phyloP scores from a whole-genome alignment of 768 basidiomycete species.

The Antrodiella citrinella region DNA sequence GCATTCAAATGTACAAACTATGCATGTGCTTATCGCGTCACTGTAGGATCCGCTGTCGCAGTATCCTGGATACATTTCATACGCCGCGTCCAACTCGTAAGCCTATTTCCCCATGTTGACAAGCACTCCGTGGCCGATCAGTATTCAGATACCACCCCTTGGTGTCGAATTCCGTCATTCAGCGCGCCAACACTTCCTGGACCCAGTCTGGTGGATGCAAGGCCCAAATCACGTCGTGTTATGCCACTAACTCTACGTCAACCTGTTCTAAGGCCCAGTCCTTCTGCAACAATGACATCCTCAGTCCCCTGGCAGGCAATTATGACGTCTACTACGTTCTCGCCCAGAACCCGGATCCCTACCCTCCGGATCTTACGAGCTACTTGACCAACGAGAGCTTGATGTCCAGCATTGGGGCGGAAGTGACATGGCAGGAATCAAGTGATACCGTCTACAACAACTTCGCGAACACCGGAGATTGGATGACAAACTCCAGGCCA shows the following conservation, averaged over 20 bases:
- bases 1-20: not conserved
- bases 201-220: slow-evolving; percentile 38
- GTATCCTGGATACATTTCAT: slow-evolving; percentile 51
- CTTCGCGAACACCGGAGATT: slow-evolving; percentile 45
- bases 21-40: not conserved
- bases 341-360: slow-evolving; percentile 34
- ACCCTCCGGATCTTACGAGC: slow-evolving; percentile 34
- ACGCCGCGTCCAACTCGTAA: slow-evolving; percentile 43
- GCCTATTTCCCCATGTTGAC: not conserved
- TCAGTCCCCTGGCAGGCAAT: slow-evolving; percentile 44
- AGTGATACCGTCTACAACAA: slow-evolving; percentile 36
- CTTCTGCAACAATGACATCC: slow-evolving; percentile 50
- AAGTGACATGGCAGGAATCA: slow-evolving; percentile 32
- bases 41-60: slow-evolving; percentile 34
- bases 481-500: slow-evolving; percentile 44
- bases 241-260: slow-evolving; percentile 35
- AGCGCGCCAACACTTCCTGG: slow-evolving; percentile 36
- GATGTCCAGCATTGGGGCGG: slow-evolving; percentile 34
- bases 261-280: slow-evolving; percentile 50
- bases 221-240: slow-evolving; percentile 45
- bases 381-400: slow-evolving; percentile 23
- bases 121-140: not conserved
- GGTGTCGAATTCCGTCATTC: slow-evolving; percentile 35
- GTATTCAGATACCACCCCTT: slow-evolving; percentile 42
- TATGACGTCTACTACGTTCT: slow-evolving; percentile 51